These are phyloP conservation scores for Sophora flavescens DNA, from an alignment of 306 rosid genomes.

Conservation along the genomic window DNA sequence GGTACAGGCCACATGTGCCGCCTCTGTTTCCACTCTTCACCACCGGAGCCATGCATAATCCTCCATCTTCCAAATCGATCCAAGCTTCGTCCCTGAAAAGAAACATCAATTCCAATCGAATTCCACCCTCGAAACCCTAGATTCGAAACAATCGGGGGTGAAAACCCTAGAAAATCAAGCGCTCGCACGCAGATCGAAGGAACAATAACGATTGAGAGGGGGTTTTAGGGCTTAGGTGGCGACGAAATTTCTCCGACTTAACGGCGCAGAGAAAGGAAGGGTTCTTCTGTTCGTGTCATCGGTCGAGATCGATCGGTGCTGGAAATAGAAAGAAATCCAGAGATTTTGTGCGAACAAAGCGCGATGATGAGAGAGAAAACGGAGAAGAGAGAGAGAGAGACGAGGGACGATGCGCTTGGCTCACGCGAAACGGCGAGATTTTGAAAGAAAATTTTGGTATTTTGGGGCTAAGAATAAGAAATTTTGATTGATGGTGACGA, in stretches of 20 bases:
- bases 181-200: slow-evolving; percentile 51
- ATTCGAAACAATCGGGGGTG: slow-evolving; percentile 46
- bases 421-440: slow-evolving; percentile 57
- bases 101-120: slow-evolving; percentile 92
- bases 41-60: slow-evolving; percentile 93
- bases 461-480: slow-evolving; percentile 45
- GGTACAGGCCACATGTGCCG: slow-evolving; percentile 99
- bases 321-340: slow-evolving; percentile 63
- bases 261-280: slow-evolving; percentile 28
- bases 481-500: slow-evolving; percentile 49
- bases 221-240: slow-evolving; percentile 64
- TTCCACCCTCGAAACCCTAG: slow-evolving; percentile 64
- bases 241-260: slow-evolving; percentile 13
- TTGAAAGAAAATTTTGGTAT: slow-evolving; percentile 41
- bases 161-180: slow-evolving; percentile 69
- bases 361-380: slow-evolving; percentile 61
- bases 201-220: background rate
- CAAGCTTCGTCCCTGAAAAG: slow-evolving; percentile 68
- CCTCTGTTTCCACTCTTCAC: slow-evolving; percentile 84
- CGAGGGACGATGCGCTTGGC: slow-evolving; percentile 47
- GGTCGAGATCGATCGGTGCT: slow-evolving; percentile 62
- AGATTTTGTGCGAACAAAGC: slow-evolving; percentile 65
- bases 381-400: slow-evolving; percentile 30
- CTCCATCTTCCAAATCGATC: slow-evolving; percentile 84
- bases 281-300: slow-evolving; percentile 48